A percentile compares a stretch with the other conserved stretches of the same genome.
Evolutionary conservation across 78 protist species (phyloP).

Genomic region (Pelomyxa schiedti): DNA sequence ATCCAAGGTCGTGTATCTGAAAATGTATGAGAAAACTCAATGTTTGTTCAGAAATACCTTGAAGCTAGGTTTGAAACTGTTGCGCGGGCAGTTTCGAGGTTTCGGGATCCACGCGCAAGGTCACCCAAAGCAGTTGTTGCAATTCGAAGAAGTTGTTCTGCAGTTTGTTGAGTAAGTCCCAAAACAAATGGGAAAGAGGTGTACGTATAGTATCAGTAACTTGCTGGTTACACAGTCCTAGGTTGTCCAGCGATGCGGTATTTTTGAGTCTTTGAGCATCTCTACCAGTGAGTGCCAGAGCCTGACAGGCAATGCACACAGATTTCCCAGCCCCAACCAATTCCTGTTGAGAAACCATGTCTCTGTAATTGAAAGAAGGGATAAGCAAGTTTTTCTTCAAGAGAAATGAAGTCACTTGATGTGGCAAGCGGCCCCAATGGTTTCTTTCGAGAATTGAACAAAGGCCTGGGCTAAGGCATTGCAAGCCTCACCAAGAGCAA

Average conservation of each 20-base stretch:
- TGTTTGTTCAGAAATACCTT: no score
- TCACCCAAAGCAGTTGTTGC: not conserved
- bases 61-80: not conserved
- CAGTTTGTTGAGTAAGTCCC: not conserved
- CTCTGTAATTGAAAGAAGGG: no score
- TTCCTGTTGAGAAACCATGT: constrained; percentile 28
- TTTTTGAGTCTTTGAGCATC: constrained; percentile 59
- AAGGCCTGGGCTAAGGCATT: constrained; percentile 25
- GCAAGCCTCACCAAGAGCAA: constrained; percentile 33
- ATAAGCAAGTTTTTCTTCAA: no score
- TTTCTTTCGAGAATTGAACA: not conserved
- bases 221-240: not conserved
- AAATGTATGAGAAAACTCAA: no score
- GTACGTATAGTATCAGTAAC: no score
- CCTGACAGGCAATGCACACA: constrained; percentile 27
- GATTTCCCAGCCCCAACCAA: constrained; percentile 36
- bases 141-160: not conserved
- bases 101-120: not conserved
- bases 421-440: constrained; percentile 18
- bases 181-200: no score
- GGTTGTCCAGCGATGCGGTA: not conserved
- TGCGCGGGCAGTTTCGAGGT: not conserved
- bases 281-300: constrained; percentile 33
- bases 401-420: no score
- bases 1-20: not conserved